Evolutionary conservation across 306 rosid species (phyloP).

Genomic region (Vicia sativa): DNA sequence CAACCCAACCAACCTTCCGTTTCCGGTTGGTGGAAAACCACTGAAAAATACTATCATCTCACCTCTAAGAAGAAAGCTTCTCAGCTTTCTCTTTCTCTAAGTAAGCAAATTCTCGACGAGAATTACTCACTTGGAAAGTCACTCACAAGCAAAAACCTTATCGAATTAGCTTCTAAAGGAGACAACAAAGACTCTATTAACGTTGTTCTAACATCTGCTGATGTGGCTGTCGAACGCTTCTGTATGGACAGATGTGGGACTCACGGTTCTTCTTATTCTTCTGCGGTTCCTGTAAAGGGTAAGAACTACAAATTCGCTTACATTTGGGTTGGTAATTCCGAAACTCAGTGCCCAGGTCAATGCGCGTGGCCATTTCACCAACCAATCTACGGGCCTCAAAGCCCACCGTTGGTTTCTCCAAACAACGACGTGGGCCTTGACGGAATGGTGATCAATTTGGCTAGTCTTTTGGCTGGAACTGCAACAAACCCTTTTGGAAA

Average conservation of each 20-base stretch:
- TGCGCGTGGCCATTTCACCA: constrained; percentile 86
- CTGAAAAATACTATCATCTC: constrained; percentile 74
- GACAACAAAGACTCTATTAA: constrained; percentile 62
- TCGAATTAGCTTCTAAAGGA: constrained; percentile 62
- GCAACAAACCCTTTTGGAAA: constrained; percentile 73
- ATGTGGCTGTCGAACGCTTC: constrained; percentile 70
- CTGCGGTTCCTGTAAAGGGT: not conserved
- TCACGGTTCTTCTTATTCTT: constrained; percentile 62
- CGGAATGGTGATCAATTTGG: constrained; percentile 65
- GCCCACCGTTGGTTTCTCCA: constrained; percentile 54
- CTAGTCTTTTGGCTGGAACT: constrained; percentile 68
- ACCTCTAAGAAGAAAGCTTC: constrained; percentile 32
- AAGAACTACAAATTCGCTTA: constrained; percentile 53
- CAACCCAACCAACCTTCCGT: constrained; percentile 58
- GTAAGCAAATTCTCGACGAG: constrained; percentile 59
- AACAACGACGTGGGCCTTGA: constrained; percentile 75
- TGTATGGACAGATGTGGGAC: constrained; percentile 77
- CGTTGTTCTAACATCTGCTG: constrained; percentile 72
- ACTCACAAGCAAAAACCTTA: constrained; percentile 54
- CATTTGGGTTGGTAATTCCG: constrained; percentile 80
- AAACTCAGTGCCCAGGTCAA: constrained; percentile 62
- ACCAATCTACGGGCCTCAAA: constrained; percentile 63
- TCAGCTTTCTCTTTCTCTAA: constrained; percentile 48
- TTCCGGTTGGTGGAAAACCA: constrained; percentile 80
- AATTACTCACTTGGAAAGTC: constrained; percentile 66